These are phyloP conservation scores for maize (Zea mays) DNA, from an alignment of 176 grass and related monocot species.

Conservation along the genomic window DNA sequence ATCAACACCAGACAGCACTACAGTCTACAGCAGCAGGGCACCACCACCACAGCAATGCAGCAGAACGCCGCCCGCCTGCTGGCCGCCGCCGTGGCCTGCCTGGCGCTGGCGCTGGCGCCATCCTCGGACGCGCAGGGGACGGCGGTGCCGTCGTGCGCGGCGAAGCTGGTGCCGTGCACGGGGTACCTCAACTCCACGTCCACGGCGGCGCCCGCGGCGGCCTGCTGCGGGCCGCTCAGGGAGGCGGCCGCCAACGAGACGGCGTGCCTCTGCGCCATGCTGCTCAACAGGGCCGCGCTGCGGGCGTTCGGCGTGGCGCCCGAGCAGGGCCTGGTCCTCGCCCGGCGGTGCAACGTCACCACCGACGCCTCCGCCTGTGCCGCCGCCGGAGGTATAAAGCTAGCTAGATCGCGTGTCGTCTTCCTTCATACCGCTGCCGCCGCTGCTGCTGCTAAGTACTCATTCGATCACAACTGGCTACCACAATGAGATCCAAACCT, in stretches of 20 bases:
- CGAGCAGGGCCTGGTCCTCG: conserved; percentile 51
- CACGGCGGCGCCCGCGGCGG: conserved; percentile 41
- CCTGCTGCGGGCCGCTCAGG: conserved; percentile 64
- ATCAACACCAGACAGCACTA: not conserved
- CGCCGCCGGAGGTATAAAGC: not conserved
- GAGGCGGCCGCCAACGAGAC: conserved; percentile 65
- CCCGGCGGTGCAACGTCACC: conserved; percentile 59
- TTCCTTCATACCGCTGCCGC: too few relatives aligned
- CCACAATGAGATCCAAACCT: too few relatives aligned
- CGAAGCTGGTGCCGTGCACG: conserved; percentile 51
- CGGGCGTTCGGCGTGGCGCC: conserved; percentile 51
- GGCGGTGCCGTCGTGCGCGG: conserved; percentile 54
- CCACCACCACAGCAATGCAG: not conserved
- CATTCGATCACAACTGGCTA: too few relatives aligned
- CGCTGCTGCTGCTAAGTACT: too few relatives aligned
- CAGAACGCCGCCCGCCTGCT: not conserved
- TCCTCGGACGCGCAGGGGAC: not conserved
- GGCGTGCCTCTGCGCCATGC: conserved; percentile 59
- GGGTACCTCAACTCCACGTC: conserved; percentile 57
- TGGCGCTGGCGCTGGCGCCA: not conserved
- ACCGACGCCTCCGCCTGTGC: conserved; percentile 49
- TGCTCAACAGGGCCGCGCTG: conserved; percentile 61
- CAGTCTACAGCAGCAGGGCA: too few relatives aligned
- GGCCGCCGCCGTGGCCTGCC: not conserved
- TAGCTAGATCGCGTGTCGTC: not conserved